Percentiles rank a stretch among this genome's conserved stretches.
These are phyloP conservation scores for Phaffomyces antillensis DNA, from an alignment of 805 yeast species.

Conservation along the genomic window DNA sequence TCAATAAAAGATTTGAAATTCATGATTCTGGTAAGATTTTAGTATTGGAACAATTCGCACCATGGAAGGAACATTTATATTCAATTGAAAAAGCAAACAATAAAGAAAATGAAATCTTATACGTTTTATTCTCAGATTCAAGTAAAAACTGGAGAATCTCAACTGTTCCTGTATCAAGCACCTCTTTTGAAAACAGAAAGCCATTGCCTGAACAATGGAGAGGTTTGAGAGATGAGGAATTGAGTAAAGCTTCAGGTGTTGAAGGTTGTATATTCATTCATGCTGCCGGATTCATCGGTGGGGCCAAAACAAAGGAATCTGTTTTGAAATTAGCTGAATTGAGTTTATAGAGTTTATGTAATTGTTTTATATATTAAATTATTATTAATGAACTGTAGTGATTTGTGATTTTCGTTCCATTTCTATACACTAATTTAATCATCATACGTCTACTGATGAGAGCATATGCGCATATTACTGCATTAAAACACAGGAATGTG, in stretches of 20 bases:
- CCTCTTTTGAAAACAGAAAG: conserved; percentile 78
- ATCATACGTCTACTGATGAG: too few relatives aligned
- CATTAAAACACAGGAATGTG: too few relatives aligned
- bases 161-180: conserved; percentile 76
- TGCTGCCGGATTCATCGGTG: conserved; percentile 97
- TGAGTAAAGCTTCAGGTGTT: conserved; percentile 70
- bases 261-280: conserved; percentile 87
- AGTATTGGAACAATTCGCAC: conserved; percentile 69
- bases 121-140: conserved; percentile 78
- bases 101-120: conserved; percentile 52
- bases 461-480: too few relatives aligned
- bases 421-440: too few relatives aligned
- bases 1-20: conserved; percentile 47
- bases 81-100: conserved; percentile 56
- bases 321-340: conserved; percentile 66
- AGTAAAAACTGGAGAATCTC: conserved; percentile 75
- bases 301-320: conserved; percentile 73
- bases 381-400: too few relatives aligned
- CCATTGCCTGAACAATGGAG: conserved; percentile 90
- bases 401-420: not conserved
- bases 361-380: too few relatives aligned
- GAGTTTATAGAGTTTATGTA: conserved; percentile 28
- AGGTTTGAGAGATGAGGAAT: conserved; percentile 87
- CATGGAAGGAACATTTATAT: conserved; percentile 94
- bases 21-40: conserved; percentile 70